phyloP scores from a whole-genome alignment of 2,329 filamentous ascomycete genomes.

The Neofusicoccum umdonicola region DNA sequence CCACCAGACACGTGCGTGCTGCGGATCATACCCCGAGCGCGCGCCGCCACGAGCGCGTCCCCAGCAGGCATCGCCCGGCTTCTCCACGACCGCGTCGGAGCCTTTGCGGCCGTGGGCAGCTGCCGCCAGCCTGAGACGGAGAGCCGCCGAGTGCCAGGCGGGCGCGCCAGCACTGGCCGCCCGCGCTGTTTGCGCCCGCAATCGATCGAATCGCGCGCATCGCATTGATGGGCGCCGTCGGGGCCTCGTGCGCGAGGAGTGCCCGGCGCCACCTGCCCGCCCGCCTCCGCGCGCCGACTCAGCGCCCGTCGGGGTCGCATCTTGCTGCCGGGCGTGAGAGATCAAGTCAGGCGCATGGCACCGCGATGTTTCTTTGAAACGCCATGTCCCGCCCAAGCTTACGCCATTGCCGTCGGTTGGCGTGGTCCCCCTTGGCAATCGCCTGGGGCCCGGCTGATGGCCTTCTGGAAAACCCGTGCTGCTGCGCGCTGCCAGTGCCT shows the following conservation, averaged over 20 bases:
- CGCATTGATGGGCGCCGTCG: neutral
- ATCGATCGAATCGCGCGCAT: neutral
- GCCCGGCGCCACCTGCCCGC: conserved; percentile 12
- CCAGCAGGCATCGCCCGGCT: conserved; percentile 17
- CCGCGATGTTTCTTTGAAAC: conserved; percentile 14
- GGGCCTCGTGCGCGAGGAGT: neutral
- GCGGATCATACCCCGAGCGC: conserved; percentile 18
- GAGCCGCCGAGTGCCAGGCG: neutral
- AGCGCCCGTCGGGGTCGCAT: conserved; percentile 4
- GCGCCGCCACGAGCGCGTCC: conserved; percentile 4
- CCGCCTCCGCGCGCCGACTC: conserved; percentile 13
- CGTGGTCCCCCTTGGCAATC: conserved; percentile 14
- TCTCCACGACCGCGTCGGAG: conserved; percentile 15
- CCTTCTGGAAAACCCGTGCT: neutral
- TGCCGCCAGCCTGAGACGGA: neutral
- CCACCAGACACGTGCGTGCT: conserved; percentile 13
- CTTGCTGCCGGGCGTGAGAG: neutral
- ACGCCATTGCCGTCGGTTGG: conserved; percentile 18
- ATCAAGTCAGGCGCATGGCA: neutral
- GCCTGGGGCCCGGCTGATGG: neutral
- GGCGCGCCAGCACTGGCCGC: neutral
- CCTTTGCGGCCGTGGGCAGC: neutral
- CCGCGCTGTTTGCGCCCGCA: conserved; percentile 1
- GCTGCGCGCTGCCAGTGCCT: neutral
- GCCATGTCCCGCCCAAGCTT: conserved; percentile 17